phyloP scores from a whole-genome alignment of 2,329 filamentous ascomycete genomes.

The Botryosphaeria dothidea region DNA sequence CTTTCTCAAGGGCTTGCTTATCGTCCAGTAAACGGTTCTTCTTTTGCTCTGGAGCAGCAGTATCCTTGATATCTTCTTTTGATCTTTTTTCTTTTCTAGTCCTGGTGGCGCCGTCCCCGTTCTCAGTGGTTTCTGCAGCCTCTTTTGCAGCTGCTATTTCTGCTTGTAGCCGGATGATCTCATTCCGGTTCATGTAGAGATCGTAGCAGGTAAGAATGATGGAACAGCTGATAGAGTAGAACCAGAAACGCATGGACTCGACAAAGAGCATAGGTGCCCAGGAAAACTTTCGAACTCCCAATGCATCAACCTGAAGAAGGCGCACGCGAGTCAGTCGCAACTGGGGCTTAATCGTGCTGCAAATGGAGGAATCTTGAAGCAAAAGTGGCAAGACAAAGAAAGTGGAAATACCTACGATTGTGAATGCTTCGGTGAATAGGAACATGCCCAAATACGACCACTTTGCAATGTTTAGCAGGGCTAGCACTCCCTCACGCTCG shows the following conservation, averaged over 20 bases:
- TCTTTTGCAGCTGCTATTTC: background rate
- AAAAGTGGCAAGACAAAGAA: background rate
- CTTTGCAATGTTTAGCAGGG: constrained; percentile 7
- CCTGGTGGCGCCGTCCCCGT: background rate
- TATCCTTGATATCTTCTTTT: background rate
- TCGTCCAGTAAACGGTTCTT: background rate
- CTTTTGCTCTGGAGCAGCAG: background rate
- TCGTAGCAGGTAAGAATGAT: constrained; percentile 11
- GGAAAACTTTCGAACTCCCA: constrained; percentile 9
- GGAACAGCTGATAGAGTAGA: constrained; percentile 17
- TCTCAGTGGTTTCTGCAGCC: background rate
- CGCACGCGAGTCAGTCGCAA: background rate
- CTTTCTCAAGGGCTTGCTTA: background rate
- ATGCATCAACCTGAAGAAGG: constrained; percentile 11
- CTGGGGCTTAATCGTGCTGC: background rate
- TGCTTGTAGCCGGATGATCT: background rate
- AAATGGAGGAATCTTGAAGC: too few species aligned
- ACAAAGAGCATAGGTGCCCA: constrained; percentile 16
- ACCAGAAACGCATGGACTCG: constrained; percentile 19
- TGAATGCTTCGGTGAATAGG: constrained; percentile 13
- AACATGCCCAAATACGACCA: constrained; percentile 18
- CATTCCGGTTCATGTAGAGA: background rate
- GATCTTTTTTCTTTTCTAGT: background rate
- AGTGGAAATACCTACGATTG: constrained; percentile 3
- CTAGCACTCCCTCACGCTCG: constrained; percentile 7